Evolutionary conservation across 2,329 filamentous ascomycete genomes (phyloP).

Genomic region (Macrophomina pseudophaseolina): DNA sequence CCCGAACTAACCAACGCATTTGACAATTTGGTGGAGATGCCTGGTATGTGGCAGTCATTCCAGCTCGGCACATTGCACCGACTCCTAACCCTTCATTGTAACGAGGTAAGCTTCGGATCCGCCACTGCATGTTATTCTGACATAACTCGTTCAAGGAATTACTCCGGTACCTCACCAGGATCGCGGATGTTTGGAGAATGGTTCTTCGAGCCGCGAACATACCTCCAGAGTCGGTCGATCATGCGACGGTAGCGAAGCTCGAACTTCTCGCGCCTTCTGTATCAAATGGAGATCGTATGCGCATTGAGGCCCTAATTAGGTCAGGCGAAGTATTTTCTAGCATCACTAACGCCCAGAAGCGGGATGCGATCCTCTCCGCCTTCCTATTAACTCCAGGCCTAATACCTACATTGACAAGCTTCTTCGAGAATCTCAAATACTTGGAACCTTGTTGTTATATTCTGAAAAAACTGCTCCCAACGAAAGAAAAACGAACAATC

Average conservation of each 20-base stretch:
- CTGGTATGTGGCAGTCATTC: conserved; percentile 31
- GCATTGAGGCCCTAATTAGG: conserved; percentile 3
- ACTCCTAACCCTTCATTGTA: conserved; percentile 32
- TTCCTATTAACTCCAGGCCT: conserved; percentile 21
- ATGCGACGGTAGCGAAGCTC: conserved; percentile 27
- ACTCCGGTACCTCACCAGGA: conserved; percentile 26
- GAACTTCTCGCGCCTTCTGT: conserved; percentile 28
- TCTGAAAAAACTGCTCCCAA: conserved; percentile 25
- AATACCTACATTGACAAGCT: conserved; percentile 29
- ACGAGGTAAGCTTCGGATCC: conserved; percentile 28
- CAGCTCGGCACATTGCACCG: conserved; percentile 33
- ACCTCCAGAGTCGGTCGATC: conserved; percentile 21
- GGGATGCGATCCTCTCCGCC: background rate
- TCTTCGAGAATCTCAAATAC: conserved; percentile 32
- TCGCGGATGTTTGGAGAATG: conserved; percentile 19
- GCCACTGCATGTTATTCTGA: background rate
- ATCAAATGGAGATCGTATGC: conserved; percentile 20
- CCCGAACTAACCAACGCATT: conserved; percentile 29
- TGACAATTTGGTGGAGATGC: conserved; percentile 32
- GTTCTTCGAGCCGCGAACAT: background rate
- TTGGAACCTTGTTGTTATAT: conserved; percentile 31
- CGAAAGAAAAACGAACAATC: conserved; percentile 27
- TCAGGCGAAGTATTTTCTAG: conserved; percentile 19
- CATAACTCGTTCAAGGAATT: conserved; percentile 25
- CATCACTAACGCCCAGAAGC: background rate